Conservation (phyloP, 1,284 basidiomycete species). For the Naganishia sp. region DNA sequence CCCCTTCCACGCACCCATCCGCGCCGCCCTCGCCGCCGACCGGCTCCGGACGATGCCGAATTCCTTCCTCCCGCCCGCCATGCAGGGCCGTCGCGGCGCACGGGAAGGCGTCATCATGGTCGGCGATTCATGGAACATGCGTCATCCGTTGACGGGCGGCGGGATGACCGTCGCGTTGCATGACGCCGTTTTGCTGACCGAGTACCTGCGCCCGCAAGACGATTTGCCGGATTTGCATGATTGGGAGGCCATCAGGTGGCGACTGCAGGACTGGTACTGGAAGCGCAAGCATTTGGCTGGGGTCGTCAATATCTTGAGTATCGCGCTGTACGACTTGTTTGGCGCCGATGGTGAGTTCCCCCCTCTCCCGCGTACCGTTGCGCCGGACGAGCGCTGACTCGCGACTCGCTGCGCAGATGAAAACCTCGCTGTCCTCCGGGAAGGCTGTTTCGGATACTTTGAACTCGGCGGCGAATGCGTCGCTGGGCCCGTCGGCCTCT, state of each 20-base stretch:
- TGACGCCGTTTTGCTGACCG: conserved; percentile 74
- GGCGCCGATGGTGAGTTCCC: conserved; percentile 70
- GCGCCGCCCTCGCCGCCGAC: conserved; percentile 66
- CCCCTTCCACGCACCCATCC: conserved; percentile 65
- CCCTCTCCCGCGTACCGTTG: not conserved
- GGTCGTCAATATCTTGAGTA: conserved; percentile 85
- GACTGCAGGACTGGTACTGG: conserved; percentile 79
- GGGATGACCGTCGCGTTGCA: conserved; percentile 92
- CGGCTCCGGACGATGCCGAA: conserved; percentile 92
- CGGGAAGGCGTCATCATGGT: conserved; percentile 78
- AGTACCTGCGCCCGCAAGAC: conserved; percentile 59
- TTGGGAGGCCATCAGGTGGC: conserved; percentile 64
- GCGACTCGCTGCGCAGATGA: conserved; percentile 59
- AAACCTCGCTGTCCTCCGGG: conserved; percentile 76
- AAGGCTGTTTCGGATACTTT: conserved; percentile 97
- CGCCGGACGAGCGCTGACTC: not conserved
- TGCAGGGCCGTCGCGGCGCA: conserved; percentile 63
- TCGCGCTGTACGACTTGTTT: conserved; percentile 89
- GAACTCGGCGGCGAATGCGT: conserved; percentile 88
- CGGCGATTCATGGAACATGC: conserved; percentile 99
- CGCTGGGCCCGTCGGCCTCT: conserved; percentile 80
- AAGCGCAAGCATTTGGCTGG: conserved; percentile 73
- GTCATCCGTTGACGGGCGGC: conserved; percentile 91
- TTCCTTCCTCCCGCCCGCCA: conserved; percentile 81
- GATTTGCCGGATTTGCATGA: conserved; percentile 55